Conservation (phyloP, 164 flowering plant genomes). For the Vitis rotundifolia region DNA sequence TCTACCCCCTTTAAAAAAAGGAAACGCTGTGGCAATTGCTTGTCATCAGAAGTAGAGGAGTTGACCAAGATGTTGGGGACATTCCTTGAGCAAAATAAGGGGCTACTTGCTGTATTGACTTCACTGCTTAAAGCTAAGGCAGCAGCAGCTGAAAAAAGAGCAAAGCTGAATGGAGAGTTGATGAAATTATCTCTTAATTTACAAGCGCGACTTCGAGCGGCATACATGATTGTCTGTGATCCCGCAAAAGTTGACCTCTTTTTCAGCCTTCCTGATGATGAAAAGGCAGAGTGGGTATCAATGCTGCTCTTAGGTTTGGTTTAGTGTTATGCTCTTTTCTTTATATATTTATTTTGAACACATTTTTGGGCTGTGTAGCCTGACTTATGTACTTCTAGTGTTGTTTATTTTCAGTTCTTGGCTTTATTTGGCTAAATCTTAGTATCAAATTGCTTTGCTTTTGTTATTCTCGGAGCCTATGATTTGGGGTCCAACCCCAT, state of each 20-base stretch:
- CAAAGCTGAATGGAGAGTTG: not conserved
- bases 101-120: conserved; percentile 3
- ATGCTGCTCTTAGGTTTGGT: conserved; percentile 1
- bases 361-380: no score
- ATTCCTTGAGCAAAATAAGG: not conserved
- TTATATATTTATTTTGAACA: no score
- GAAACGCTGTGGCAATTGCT: no score
- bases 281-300: conserved; percentile 1
- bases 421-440: no score
- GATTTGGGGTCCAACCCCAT: no score
- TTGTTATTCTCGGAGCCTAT: no score
- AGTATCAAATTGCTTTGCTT: no score
- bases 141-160: not conserved
- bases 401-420: no score
- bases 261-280: conserved; percentile 1
- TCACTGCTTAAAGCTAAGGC: not conserved
- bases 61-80: not conserved
- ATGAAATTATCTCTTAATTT: not conserved
- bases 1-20: no score
- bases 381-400: not conserved
- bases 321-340: no score
- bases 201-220: conserved; percentile 6
- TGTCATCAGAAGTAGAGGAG: no score
- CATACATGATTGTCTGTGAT: not conserved
- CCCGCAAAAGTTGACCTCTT: conserved; percentile 5